Evolutionary conservation across 2,329 filamentous ascomycete genomes (phyloP), one percentile per base, ranked within the genome.

Genomic region (Botryotinia convoluta): DNA sequence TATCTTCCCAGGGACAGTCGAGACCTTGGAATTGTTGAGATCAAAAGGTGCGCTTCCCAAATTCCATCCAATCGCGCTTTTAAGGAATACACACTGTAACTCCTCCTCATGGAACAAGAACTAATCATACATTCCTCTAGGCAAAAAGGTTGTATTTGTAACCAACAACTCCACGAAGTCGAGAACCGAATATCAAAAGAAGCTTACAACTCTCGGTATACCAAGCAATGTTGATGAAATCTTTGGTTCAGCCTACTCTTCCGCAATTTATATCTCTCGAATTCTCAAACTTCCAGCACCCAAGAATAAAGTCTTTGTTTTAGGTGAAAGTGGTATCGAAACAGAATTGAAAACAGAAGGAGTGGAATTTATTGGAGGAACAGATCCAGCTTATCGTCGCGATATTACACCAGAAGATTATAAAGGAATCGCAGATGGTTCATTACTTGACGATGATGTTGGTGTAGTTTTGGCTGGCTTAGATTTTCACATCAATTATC

Each of bases 151-250:
- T 48, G 91, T 99, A 72, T 99, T 99, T 81, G 96, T 99, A 70
- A 99, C 96, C 59, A 99, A 99, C 85, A 99, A 99, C 85, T 98
- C 94, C 80, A 98, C 96, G 73, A 99, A 99, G 82, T 97, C 95
- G 18, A 92, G 96, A 73, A 86, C 88, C 68, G 94, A 98, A 82
- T 99, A 99, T 84, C 91, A 92, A 82, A 94, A 95, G 85, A 99
- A 98, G 81, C 91, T 99, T 74, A 89, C 92, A 64, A 85, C 85
- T 71, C 87, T 98, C 81, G 92, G 92, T 64, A 97, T 99, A 79
- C 91, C 92, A 1, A 91, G 90, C 78, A 86, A 89, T 74, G 89
- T 92, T 61, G 94, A 98, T 81, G 96, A 99, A 84, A 93, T 99
- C 77, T 99, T 99, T 81, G 94, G 93, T 75, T 80, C 95, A 14